Evolutionary conservation across 2,329 filamentous ascomycete genomes (phyloP).

Genomic region (Cadophora malorum): DNA sequence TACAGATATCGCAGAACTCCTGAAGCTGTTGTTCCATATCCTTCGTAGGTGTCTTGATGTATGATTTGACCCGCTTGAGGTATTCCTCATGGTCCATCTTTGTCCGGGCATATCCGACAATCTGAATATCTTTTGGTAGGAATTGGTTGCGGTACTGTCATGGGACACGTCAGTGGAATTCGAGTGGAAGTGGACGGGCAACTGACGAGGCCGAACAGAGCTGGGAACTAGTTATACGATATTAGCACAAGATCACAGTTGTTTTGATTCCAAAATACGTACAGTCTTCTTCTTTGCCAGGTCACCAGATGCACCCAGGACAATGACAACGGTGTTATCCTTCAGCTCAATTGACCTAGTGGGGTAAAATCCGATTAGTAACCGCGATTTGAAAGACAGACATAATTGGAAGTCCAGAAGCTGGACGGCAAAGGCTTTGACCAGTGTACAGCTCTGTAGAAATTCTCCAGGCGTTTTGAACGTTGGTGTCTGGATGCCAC

Average conservation of each 20-base stretch:
- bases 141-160: slow-evolving; percentile 96
- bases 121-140: slow-evolving; percentile 93
- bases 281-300: slow-evolving; percentile 99
- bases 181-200: slow-evolving; percentile 26
- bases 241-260: slow-evolving; percentile 32
- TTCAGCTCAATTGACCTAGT: slow-evolving; percentile 89
- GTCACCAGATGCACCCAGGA: slow-evolving; percentile 96
- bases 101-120: slow-evolving; percentile 98
- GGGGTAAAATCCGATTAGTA: slow-evolving; percentile 47
- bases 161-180: slow-evolving; percentile 31
- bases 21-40: slow-evolving; percentile 95
- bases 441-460: slow-evolving; percentile 25
- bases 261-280: slow-evolving; percentile 42
- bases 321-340: slow-evolving; percentile 96
- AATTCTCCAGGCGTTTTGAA: slow-evolving; percentile 14
- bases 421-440: slow-evolving; percentile 5
- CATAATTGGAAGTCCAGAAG: slow-evolving; percentile 34
- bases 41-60: slow-evolving; percentile 99
- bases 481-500: slow-evolving; percentile 25
- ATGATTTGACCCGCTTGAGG: slow-evolving; percentile 91
- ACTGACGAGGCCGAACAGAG: slow-evolving; percentile 95
- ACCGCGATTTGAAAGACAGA: slow-evolving; percentile 39
- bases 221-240: slow-evolving; percentile 76
- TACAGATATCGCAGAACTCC: slow-evolving; percentile 86
- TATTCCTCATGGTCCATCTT: slow-evolving; percentile 99